Evolutionary conservation across 192 early-diverging fungal genomes (phyloP), one percentile per base, ranked within the genome.

Genomic region (Coemansia sp.): DNA sequence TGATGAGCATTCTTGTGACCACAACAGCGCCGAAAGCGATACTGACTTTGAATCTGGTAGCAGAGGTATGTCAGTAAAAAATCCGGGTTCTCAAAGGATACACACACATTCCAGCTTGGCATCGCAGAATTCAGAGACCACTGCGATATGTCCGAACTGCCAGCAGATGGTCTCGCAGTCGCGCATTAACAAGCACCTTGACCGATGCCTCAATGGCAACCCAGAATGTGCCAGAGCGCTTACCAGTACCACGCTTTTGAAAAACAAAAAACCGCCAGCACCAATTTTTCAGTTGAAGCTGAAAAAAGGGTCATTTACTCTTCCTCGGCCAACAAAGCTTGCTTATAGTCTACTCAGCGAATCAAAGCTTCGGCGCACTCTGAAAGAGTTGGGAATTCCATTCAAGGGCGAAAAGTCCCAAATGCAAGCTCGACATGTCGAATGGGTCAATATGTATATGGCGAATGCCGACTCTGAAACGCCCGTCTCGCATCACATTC

Each of bases 401-500:
- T 40, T 69, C 32, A 79, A 75, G 53, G 83, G 83, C 48, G 83
- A 85, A 58, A 76, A 77, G 70, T 64, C 71, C 9, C 73, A 76
- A 60, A 72, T 85, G 75, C 78, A 77, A 50, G 65, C 68, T 37
- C 71, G 83, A 4, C 83, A 85, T 48, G 60, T 72, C 40, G 83
- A 85, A 64, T 85, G 78, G 74, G 71, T 85, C 26, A 81, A 75
- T 66, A 54, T 85, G 68, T 85, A 81, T 56, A 70, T 85, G 72
- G 83, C 83, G 40, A 85, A 85, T 62, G 72, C 68, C 19, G 83
- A 85, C 59, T 59, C 83, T 1, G 65, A 54, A 39, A 47, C 72
- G 2, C 81, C 81, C 1, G 64, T 74, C 4, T 74, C 81, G 5
- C 75, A 83, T 32, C 50, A 63, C 6, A 10, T 64, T 57, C 43